Conservation (phyloP, 1,284 basidiomycete species). For the Ganoderma leucocontextum region DNA sequence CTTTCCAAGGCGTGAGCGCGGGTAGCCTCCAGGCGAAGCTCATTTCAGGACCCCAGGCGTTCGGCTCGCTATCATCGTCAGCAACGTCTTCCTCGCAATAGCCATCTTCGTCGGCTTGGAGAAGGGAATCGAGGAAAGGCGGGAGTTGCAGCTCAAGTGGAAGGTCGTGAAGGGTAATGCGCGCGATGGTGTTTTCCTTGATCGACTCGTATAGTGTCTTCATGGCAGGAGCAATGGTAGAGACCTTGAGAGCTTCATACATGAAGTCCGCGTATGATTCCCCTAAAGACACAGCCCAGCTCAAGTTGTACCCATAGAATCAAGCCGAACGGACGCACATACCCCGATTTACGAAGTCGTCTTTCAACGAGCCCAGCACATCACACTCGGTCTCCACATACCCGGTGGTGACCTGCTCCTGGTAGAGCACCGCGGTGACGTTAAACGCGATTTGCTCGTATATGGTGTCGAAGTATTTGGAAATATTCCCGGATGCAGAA, state of each 20-base stretch:
- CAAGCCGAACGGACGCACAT: conserved; percentile 17
- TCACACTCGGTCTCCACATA: conserved; percentile 86
- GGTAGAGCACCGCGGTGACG: conserved; percentile 87
- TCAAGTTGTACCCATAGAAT: conserved; percentile 1
- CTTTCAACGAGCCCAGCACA: conserved; percentile 70
- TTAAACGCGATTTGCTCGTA: conserved; percentile 91
- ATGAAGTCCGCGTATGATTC: conserved; percentile 64
- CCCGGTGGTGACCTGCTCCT: conserved; percentile 84
- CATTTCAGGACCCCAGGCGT: conserved; percentile 75
- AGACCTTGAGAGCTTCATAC: conserved; percentile 65
- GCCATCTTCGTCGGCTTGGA: conserved; percentile 63
- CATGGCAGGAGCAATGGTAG: conserved; percentile 79
- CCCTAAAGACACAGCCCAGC: conserved; percentile 46
- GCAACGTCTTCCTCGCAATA: conserved; percentile 51
- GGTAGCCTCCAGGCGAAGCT: conserved; percentile 76
- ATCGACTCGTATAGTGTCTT: conserved; percentile 79
- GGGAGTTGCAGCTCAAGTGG: conserved; percentile 86
- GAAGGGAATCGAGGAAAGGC: conserved; percentile 73
- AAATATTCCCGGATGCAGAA: conserved; percentile 76
- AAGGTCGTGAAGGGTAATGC: conserved; percentile 77
- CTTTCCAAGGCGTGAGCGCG: conserved; percentile 91
- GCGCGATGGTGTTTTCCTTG: conserved; percentile 75
- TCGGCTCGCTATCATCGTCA: conserved; percentile 49
- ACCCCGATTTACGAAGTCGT: conserved; percentile 72
- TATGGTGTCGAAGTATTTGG: conserved; percentile 82